Conservation (phyloP, 1,284 basidiomycete species). For the Blastosporella zonata region DNA sequence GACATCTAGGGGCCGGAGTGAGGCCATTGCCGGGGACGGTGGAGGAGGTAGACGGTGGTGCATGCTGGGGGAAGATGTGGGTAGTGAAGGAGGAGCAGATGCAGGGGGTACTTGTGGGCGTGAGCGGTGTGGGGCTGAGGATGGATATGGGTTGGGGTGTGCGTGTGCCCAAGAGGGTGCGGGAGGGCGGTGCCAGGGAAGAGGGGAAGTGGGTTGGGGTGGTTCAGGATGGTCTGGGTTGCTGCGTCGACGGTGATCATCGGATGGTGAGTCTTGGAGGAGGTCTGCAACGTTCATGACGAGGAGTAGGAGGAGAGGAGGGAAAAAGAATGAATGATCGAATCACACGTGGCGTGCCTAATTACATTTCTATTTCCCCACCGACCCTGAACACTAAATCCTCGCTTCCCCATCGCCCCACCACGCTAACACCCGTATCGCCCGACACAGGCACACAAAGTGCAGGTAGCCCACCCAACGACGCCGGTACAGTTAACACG, state of each 20-base stretch:
- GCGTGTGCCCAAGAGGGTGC: neutral
- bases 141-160: constrained; percentile 1
- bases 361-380: constrained; percentile 35
- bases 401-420: constrained; percentile 91
- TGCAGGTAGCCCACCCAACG: constrained; percentile 85
- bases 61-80: neutral
- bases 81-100: neutral
- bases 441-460: constrained; percentile 61
- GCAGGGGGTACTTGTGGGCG: neutral
- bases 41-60: constrained; percentile 10
- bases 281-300: constrained; percentile 71
- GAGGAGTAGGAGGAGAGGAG: neutral
- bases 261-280: constrained; percentile 68
- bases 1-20: constrained; percentile 23
- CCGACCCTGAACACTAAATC: constrained; percentile 60
- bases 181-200: neutral
- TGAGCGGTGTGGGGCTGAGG: neutral
- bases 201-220: constrained; percentile 2
- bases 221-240: constrained; percentile 8
- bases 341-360: neutral
- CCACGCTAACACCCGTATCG: constrained; percentile 75
- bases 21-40: constrained; percentile 27
- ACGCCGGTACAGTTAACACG: constrained; percentile 89
- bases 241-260: constrained; percentile 31
- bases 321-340: neutral